phyloP scores from a whole-genome alignment of 352 stramenopile species.

The Phytophthora syringae region DNA sequence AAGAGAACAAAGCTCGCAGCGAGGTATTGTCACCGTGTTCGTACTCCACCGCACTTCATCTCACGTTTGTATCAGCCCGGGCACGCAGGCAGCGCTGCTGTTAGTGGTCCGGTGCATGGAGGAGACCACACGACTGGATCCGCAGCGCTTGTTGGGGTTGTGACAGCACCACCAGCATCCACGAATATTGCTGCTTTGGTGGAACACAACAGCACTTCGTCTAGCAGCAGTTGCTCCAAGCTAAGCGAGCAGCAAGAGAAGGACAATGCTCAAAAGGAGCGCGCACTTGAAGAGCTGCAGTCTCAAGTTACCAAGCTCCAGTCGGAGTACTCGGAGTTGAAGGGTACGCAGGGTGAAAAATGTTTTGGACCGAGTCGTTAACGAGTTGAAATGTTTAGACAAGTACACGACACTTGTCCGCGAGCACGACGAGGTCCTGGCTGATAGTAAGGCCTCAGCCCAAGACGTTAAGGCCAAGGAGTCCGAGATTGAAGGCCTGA shows the following conservation, averaged over 20 bases:
- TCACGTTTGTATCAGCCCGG: conserved; percentile 33
- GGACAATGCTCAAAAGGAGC: conserved; percentile 1
- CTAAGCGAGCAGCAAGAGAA: neutral
- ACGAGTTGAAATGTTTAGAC: conserved; percentile 16
- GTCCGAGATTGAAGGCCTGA: conserved; percentile 46
- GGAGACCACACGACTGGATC: neutral
- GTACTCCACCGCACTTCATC: conserved; percentile 4
- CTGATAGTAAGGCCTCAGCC: conserved; percentile 8
- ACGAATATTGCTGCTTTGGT: neutral
- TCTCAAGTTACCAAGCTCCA: conserved; percentile 26
- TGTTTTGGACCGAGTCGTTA: no score
- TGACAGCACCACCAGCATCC: neutral
- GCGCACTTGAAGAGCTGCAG: conserved; percentile 13
- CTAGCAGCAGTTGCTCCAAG: neutral
- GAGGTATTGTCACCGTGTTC: conserved; percentile 34
- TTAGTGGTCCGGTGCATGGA: neutral
- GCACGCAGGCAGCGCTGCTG: conserved; percentile 17
- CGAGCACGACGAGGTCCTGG: conserved; percentile 22
- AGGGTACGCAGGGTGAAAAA: conserved; percentile 25
- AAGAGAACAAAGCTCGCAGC: conserved; percentile 6
- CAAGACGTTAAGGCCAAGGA: conserved; percentile 39
- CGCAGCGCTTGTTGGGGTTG: neutral
- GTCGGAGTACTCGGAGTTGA: conserved; percentile 22
- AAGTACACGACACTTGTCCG: conserved; percentile 35
- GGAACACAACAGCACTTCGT: neutral